Base-by-base conservation (phyloP, 306 rosid species). In the Luffa acutangula region DNA sequence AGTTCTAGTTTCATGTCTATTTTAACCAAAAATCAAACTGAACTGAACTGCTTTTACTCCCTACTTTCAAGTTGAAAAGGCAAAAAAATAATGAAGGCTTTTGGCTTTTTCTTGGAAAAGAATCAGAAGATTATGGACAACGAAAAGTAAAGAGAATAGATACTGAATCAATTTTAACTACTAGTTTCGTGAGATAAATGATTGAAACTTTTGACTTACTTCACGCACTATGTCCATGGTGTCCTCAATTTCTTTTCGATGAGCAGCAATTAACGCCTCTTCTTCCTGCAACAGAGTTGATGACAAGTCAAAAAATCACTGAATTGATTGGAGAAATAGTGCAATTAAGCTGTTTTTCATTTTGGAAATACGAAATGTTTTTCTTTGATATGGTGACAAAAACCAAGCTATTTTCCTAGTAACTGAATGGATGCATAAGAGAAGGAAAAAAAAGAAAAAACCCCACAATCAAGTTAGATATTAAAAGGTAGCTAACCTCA, bases 161-260 rank as follows among this genome's bases (percentile, higher is more conserved):
- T 18, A 6, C 6, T 6, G 59, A 17, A 54, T 54, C 25, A 54
- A 54, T 25, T 25, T 25, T 25, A 25, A 25, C 31, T 25, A 25
- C 31, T 25, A 25, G 31, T 25, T 25, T 25, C 31, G 31, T 25
- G 31, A 25, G 31, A 25, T 25, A 25, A 25, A 25, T 25, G 31
- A 25, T 25, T 39, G 51, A 0, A 66, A 39, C 14, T 66, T 57
- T 18, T 45, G 20, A 87, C 99, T 91, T 83, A 93, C 99, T 82
- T 95, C 97, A n/a, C 97, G 97, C 79, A 95, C 97, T 83, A 95
- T 93, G 88, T 95, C 97, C 99, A 95, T 95, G 17, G 99, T 95
- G 82, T 95, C 97, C 86, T 92, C 99, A 2, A 95, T 95, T 89
- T 93, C 99, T 84, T 92, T 95, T 80, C 99, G 90, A 78, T 95